Conservation (phyloP, 495 filamentous ascomycete genomes). For the Penicillium dipodomyicola region DNA sequence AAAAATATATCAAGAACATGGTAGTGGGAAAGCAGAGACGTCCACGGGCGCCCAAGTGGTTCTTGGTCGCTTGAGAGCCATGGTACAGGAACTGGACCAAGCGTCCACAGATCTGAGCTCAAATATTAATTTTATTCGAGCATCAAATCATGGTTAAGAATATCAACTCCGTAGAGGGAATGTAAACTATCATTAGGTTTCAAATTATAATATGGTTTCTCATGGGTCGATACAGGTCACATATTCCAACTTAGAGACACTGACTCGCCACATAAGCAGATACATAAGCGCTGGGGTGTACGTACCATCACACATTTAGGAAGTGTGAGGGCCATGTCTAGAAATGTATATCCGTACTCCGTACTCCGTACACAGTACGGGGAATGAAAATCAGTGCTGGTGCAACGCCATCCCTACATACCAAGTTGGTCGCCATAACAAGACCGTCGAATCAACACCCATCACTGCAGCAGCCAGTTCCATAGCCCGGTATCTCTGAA, state of each 20-base stretch:
- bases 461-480: slow-evolving; percentile 4
- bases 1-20: not conserved
- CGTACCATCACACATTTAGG: not conserved
- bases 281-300: not conserved
- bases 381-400: slow-evolving; percentile 29
- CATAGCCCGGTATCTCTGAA: slow-evolving; percentile 16
- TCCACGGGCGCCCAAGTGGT: not conserved
- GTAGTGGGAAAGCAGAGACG: not conserved
- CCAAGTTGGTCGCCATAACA: slow-evolving; percentile 30
- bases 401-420: slow-evolving; percentile 33
- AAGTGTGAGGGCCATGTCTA: not conserved
- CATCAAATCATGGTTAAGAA: not conserved
- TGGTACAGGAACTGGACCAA: slow-evolving; percentile 4
- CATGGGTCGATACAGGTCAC: not conserved
- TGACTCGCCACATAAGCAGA: not conserved
- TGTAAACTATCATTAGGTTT: not conserved
- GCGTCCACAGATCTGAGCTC: not conserved
- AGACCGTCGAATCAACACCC: slow-evolving; percentile 21
- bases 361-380: slow-evolving; percentile 17
- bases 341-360: not conserved
- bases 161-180: too few relatives aligned
- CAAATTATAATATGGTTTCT: not conserved
- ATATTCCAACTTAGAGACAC: not conserved
- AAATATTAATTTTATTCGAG: not conserved
- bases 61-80: slow-evolving; percentile 15